Percentiles rank a stretch among this genome's conserved stretches.
These are phyloP conservation scores for Eutypa lata DNA, from an alignment of 2,329 filamentous ascomycete genomes.

Conservation along the genomic window DNA sequence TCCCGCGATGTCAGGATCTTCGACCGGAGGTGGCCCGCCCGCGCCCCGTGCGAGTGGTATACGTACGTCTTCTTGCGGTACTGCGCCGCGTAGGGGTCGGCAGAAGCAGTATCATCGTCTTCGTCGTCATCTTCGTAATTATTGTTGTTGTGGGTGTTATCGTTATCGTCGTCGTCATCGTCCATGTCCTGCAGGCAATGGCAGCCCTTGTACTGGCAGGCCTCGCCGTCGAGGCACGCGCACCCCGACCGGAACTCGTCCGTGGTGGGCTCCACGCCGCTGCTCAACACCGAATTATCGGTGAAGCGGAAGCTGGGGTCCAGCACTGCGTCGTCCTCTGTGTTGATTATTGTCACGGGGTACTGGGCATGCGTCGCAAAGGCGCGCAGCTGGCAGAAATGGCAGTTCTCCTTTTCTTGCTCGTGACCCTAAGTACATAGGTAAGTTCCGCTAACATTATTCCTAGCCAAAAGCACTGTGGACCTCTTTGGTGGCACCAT, in stretches of 20 bases:
- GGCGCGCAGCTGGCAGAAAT: constrained; percentile 58
- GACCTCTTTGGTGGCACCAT: no score
- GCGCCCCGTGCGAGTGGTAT: constrained; percentile 57
- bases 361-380: constrained; percentile 47
- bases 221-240: constrained; percentile 56
- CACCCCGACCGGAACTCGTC: constrained; percentile 68
- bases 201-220: constrained; percentile 67
- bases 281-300: constrained; percentile 53
- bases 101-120: no score
- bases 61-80: constrained; percentile 48
- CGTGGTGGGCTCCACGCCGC: constrained; percentile 58
- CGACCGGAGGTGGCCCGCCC: constrained; percentile 50
- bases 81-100: constrained; percentile 35
- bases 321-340: constrained; percentile 51
- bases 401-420: constrained; percentile 45
- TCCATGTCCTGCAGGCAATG: constrained; percentile 58
- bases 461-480: no score
- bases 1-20: constrained; percentile 50
- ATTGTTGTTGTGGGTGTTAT: constrained; percentile 36
- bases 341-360: constrained; percentile 64
- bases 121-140: constrained; percentile 53
- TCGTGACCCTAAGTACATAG: constrained; percentile 28
- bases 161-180: constrained; percentile 46
- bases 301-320: constrained; percentile 69
- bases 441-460: neutral